These are phyloP conservation scores for Gamarada debralockiae DNA, from an alignment of 495 filamentous ascomycete genomes.

Conservation along the genomic window DNA sequence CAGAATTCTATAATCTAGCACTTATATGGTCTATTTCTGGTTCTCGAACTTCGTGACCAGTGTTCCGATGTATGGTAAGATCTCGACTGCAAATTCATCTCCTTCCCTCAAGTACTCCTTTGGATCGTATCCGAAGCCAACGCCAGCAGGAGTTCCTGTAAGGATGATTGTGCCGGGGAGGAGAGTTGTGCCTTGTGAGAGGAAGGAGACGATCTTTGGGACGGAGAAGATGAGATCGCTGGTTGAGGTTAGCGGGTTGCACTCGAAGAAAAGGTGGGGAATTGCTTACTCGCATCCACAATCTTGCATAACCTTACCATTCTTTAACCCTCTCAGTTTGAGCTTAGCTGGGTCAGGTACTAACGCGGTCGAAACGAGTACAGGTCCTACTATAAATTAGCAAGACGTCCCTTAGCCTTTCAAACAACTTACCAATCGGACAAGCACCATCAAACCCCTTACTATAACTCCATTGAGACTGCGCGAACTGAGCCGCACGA, in stretches of 20 bases:
- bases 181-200: slow-evolving; percentile 41
- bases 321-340: slow-evolving; percentile 38
- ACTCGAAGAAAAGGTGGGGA: not conserved
- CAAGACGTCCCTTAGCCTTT: not conserved
- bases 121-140: slow-evolving; percentile 37
- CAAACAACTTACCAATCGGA: slow-evolving; percentile 30
- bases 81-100: slow-evolving; percentile 44
- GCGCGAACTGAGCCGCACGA: slow-evolving; percentile 37
- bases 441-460: slow-evolving; percentile 45
- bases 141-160: slow-evolving; percentile 45
- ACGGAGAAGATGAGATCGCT: slow-evolving; percentile 35
- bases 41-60: slow-evolving; percentile 38
- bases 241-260: too few species aligned
- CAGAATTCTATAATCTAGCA: too few species aligned
- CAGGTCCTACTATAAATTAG: slow-evolving; percentile 31
- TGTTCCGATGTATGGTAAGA: slow-evolving; percentile 42
- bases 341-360: slow-evolving; percentile 40
- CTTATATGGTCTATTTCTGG: slow-evolving; percentile 30
- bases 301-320: slow-evolving; percentile 44
- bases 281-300: slow-evolving; percentile 44
- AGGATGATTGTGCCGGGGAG: slow-evolving; percentile 40
- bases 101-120: slow-evolving; percentile 40
- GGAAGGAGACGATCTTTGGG: slow-evolving; percentile 7
- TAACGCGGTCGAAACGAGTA: slow-evolving; percentile 47
- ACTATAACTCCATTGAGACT: slow-evolving; percentile 44